phyloP scores from a whole-genome alignment of 1,139 yeast species.

The Suhomyces maxii region DNA sequence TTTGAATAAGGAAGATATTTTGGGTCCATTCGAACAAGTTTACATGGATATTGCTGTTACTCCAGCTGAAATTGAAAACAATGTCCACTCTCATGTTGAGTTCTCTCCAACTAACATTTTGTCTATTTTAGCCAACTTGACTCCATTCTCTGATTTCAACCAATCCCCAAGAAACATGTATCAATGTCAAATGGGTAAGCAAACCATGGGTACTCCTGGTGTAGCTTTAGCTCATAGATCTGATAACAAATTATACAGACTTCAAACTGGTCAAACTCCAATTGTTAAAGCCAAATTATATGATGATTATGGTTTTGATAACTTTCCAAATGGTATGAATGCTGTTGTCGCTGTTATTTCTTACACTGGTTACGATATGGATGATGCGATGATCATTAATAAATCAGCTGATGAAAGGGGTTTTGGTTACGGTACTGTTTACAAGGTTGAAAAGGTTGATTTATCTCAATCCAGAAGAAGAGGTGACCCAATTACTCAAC shows the following conservation, averaged over 20 bases:
- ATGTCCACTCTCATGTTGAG: constrained; percentile 90
- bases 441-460: constrained; percentile 91
- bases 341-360: constrained; percentile 99
- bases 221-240: constrained; percentile 90
- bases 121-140: constrained; percentile 90
- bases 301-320: constrained; percentile 97
- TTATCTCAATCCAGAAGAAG: constrained; percentile 74
- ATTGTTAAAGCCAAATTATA: constrained; percentile 91
- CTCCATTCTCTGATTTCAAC: constrained; percentile 97
- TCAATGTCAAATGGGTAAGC: constrained; percentile 99
- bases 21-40: constrained; percentile 98
- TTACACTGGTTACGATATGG: constrained; percentile 98
- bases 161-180: constrained; percentile 99
- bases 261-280: constrained; percentile 97
- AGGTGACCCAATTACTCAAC: constrained; percentile 94
- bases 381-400: constrained; percentile 98
- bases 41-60: constrained; percentile 96
- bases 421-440: constrained; percentile 95
- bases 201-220: constrained; percentile 99
- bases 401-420: constrained; percentile 98
- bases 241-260: constrained; percentile 88
- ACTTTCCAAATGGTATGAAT: constrained; percentile 97
- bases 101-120: constrained; percentile 91
- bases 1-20: constrained; percentile 74
- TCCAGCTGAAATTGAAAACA: constrained; percentile 82